These are phyloP conservation scores for Nyssa sinensis DNA, from an alignment of 148 eudicot species.

Conservation along the genomic window DNA sequence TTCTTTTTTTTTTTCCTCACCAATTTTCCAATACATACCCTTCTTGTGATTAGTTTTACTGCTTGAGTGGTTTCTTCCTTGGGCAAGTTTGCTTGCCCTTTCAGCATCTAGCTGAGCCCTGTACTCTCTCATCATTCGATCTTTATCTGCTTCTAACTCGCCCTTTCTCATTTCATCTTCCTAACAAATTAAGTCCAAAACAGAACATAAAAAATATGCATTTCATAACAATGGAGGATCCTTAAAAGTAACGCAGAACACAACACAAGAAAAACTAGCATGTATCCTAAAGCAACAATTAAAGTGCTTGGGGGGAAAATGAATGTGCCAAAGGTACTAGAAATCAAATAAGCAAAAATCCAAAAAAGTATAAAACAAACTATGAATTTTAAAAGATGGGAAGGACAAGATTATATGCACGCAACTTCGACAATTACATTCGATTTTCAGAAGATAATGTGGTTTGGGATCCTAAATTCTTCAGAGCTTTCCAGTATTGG, in stretches of 20 bases:
- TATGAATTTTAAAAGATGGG: background rate
- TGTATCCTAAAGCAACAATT: background rate
- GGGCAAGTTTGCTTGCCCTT: slow-evolving; percentile 87
- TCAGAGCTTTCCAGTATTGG: too few relatives aligned
- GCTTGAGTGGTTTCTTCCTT: slow-evolving; percentile 87
- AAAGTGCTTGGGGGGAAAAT: background rate
- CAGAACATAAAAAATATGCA: background rate
- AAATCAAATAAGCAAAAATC: background rate
- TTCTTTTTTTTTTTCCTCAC: background rate
- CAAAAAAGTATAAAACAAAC: background rate
- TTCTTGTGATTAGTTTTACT: slow-evolving; percentile 68
- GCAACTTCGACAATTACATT: too few relatives aligned
- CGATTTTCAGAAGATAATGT: too few relatives aligned
- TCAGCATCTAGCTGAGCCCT: slow-evolving; percentile 95
- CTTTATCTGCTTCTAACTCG: slow-evolving; percentile 96
- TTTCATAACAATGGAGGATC: background rate
- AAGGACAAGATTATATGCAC: background rate
- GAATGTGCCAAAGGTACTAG: background rate
- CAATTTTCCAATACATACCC: slow-evolving; percentile 37
- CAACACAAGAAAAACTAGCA: slow-evolving; percentile 3
- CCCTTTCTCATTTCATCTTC: slow-evolving; percentile 92
- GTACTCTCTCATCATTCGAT: slow-evolving; percentile 95
- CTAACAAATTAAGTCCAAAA: slow-evolving; percentile 31
- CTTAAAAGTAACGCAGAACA: background rate
- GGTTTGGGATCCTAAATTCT: too few relatives aligned